Conservation (phyloP, 768 basidiomycete genomes). For the Sarcodon sp. region DNA sequence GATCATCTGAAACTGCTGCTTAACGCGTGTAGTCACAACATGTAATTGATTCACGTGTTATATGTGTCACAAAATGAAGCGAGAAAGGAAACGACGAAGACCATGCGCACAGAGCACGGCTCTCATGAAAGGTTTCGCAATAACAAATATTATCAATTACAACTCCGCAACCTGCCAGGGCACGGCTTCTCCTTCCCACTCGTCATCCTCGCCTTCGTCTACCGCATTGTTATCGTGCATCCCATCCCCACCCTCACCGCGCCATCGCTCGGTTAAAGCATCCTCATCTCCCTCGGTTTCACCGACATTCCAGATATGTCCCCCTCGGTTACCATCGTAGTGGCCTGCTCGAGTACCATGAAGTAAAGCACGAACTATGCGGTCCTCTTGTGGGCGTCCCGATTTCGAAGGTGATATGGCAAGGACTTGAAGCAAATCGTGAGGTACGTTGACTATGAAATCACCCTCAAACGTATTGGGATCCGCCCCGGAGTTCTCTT, state of each 20-base stretch:
- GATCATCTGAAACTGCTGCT: no score
- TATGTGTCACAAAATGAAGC: no score
- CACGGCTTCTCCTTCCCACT: slow-evolving; percentile 73
- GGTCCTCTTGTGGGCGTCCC: slow-evolving; percentile 18
- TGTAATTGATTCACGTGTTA: no score
- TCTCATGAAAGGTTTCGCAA: no score
- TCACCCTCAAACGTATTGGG: slow-evolving; percentile 18
- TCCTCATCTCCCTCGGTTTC: slow-evolving; percentile 32
- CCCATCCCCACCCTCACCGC: slow-evolving; percentile 26
- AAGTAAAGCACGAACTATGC: slow-evolving; percentile 44
- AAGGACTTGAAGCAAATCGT: slow-evolving; percentile 50
- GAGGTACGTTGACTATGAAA: slow-evolving; percentile 49
- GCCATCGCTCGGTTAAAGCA: slow-evolving; percentile 10
- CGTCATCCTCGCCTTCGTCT: slow-evolving; percentile 16
- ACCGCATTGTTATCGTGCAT: slow-evolving; percentile 4
- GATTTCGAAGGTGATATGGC: slow-evolving; percentile 39
- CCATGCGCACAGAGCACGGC: no score
- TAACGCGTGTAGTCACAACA: no score
- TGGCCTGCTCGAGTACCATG: slow-evolving; percentile 40
- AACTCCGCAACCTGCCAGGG: slow-evolving; percentile 75
- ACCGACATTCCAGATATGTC: slow-evolving; percentile 67
- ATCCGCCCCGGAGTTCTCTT: slow-evolving; percentile 3
- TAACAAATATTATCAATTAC: slow-evolving; percentile 17
- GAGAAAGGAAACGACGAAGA: no score
- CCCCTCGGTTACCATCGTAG: slow-evolving; percentile 54